phyloP scores from a whole-genome alignment of 225 moss, liverwort and hornwort genomes.

The Sphagnum contortum region DNA sequence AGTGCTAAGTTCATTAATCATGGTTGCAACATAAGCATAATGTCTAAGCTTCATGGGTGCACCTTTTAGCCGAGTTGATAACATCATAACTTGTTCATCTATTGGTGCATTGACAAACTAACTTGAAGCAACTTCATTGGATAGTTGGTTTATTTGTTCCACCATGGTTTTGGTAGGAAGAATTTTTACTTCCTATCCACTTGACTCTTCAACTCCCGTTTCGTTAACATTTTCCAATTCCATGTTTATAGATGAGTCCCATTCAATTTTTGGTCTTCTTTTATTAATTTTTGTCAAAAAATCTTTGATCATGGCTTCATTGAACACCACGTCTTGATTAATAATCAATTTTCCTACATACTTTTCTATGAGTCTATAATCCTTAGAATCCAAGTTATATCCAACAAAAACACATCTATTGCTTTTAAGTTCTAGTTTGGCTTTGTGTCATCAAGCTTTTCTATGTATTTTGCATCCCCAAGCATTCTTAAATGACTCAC shows the following conservation, averaged over 20 bases:
- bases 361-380: neutral
- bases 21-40: neutral
- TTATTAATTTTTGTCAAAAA: neutral
- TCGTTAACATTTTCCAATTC: no score
- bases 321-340: neutral
- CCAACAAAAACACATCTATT: slow-evolving; percentile 2
- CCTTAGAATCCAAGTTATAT: neutral
- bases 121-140: no score
- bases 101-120: no score
- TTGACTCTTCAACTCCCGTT: neutral
- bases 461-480: neutral
- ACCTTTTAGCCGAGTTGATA: neutral
- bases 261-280: no score
- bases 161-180: no score
- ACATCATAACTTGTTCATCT: neutral
- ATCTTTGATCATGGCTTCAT: neutral
- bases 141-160: no score
- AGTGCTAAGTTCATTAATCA: neutral
- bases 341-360: neutral
- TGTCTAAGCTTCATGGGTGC: neutral
- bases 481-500: neutral
- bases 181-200: neutral
- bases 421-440: slow-evolving; percentile 1
- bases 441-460: neutral
- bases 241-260: no score